Evolutionary conservation across 192 early-diverging fungal species (phyloP), one percentile per base, ranked within the genome.

Genomic region (Coemansia sp.): DNA sequence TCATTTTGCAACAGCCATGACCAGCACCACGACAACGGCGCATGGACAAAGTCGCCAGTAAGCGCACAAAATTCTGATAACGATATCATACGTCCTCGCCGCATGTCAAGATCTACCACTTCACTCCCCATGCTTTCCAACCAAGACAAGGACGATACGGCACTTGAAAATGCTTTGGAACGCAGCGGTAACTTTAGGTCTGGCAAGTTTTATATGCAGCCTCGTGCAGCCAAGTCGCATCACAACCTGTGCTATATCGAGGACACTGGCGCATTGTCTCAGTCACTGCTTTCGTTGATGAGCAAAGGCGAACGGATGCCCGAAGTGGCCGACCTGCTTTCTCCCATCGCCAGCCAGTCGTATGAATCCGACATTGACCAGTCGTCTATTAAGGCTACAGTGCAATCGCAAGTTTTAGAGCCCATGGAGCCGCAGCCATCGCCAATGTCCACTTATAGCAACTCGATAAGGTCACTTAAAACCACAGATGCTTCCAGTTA

Each of bases 101-200:
- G 54, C n/a, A 41, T 57, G 16, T 68, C 72, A 36, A 68, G 62
- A 45, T 68, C 72, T 5, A 75, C 72, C 2, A 59, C 65, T 7
- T 75, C 72, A 9, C 61, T 75, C 18, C 72, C 67, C 46, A 46
- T 36, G 26, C 57, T 68, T 39, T 10, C 53, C 21, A 43, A 37
- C 6, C 41, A 42, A n/a, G 43, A 36, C 41, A 2, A 37, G 12
- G 15, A 46, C 30, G 41, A 21, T 6, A 45, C 38, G 21, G 35
- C 31, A 21, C 13, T 6, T 11, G 62, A 64, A 11, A n/a, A 33
- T 26, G 49, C 23, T 4, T 35, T 31, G 6, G 46, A 23, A 10
- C 31, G 6, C 0, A 20, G 40, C n/a, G 16, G 33, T 5, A 16
- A 7, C 19, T 23, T 49, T 37, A 52, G 12, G 15, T 13, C 16